phyloP scores from a whole-genome alignment of 192 early-diverging fungal species.

The Blastocladiella britannica region DNA sequence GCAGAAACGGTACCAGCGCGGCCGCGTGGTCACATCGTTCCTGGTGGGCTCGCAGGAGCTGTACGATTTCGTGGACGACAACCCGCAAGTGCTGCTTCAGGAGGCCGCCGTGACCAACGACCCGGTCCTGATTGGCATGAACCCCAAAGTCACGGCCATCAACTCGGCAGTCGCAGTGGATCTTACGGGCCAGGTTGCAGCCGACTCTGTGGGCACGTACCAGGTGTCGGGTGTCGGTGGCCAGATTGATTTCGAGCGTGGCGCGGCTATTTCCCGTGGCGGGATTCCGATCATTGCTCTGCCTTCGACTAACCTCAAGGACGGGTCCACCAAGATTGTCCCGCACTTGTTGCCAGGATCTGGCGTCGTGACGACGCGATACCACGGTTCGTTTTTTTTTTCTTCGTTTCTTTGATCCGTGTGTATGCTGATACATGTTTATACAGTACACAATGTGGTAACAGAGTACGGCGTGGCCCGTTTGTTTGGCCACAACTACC shows the following conservation, averaged over 20 bases:
- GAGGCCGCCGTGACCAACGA: conserved; percentile 23
- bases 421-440: conserved; percentile 3
- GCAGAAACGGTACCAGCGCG: conserved; percentile 14
- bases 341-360: conserved; percentile 13
- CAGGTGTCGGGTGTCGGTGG: conserved; percentile 28
- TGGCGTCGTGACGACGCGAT: conserved; percentile 22
- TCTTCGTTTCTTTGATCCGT: conserved; percentile 1
- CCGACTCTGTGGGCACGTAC: conserved; percentile 19
- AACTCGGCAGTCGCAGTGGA: conserved; percentile 28
- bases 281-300: conserved; percentile 28
- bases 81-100: conserved; percentile 14
- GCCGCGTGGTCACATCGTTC: conserved; percentile 19
- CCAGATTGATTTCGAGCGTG: conserved; percentile 29
- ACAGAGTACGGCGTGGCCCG: conserved; percentile 21
- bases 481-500: conserved; percentile 26
- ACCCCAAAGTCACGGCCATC: conserved; percentile 26
- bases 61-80: conserved; percentile 29
- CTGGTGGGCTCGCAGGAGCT: conserved; percentile 10
- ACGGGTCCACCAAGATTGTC: conserved; percentile 19
- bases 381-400: conserved; percentile 7
- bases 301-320: conserved; percentile 15
- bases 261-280: conserved; percentile 19
- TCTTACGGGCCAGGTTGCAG: conserved; percentile 27
- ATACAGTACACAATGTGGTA: conserved; percentile 17
- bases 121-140: conserved; percentile 20